Base-by-base conservation (phyloP, 2,329 filamentous ascomycete species). In the Aspergillus ruber region DNA sequence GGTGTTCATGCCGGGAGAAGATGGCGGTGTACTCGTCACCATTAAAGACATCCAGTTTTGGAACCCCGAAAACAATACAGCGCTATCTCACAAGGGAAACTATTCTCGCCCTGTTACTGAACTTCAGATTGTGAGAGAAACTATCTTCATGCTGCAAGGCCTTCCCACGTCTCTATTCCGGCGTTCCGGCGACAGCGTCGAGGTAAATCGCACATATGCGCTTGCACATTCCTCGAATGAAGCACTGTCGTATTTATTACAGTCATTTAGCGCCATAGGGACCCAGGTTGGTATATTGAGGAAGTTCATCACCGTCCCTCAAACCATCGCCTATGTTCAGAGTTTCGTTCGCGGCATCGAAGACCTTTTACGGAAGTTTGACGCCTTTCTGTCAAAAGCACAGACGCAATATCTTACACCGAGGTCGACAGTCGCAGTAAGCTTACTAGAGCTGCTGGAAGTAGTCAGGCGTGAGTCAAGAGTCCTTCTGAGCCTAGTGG, bases 61-160 rank as follows among this genome's bases (percentile, higher is more conserved):
- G 77, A 67, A 55, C 45, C 42, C 55, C 2, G 58, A 62, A 25
- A 58, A 63, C 42, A 38, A 56, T n/a, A 7, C 29, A 6, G 38
- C 40, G 20, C 12, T 48, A n/a, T 20, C 47, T n/a, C 46, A 57
- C 35, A 47, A 47, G 9, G 53, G 53, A 13, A 47, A 53, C 32
- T 46, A 57, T 23, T 60, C 60, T 49, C 57, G 62, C 23, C 50
- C 52, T 13, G 72, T 91, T 5, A 80, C 85, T 0, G 90, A 95
- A 62, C 72, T 86, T 1, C 83, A 90, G 53, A 73, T 84, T 9
- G 71, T 90, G 21, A 81, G 89, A 42, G 90, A 97, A 60, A 80
- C 82, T 0, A 73, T 96, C 0, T 91, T 88, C 58, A 94, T 96
- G 88, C 77, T 97, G 0, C 80, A 82, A 46, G 90, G 90, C 0